These are phyloP conservation scores for Candida tropicalis DNA, from an alignment of 1,139 yeast species.

Conservation along the genomic window DNA sequence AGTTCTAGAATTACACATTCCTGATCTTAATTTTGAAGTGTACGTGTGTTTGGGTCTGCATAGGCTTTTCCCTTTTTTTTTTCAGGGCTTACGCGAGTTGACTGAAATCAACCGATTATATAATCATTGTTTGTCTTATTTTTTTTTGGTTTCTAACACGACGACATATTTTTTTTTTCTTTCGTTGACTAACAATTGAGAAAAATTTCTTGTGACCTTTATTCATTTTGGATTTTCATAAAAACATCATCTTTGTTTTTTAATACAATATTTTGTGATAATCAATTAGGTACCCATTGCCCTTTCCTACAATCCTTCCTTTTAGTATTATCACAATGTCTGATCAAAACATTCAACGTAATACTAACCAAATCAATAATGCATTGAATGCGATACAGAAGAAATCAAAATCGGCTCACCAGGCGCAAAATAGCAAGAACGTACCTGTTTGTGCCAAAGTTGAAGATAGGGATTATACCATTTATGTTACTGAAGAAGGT, in stretches of 20 bases:
- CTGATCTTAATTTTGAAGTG: too few species aligned
- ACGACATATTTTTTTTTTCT: too few species aligned
- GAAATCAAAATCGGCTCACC: slow-evolving; percentile 33
- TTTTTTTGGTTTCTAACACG: too few species aligned
- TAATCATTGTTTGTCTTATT: too few species aligned
- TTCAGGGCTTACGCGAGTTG: background rate
- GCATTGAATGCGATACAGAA: slow-evolving; percentile 74
- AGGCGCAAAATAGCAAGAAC: slow-evolving; percentile 11
- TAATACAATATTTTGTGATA: too few species aligned
- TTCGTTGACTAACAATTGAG: background rate
- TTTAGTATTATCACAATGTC: too few species aligned
- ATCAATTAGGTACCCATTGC: too few species aligned
- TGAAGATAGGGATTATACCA: slow-evolving; percentile 47
- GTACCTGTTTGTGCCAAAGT: slow-evolving; percentile 1
- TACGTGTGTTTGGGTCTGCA: too few species aligned
- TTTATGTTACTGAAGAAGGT: slow-evolving; percentile 73
- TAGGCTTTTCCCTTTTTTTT: too few species aligned
- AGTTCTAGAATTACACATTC: background rate
- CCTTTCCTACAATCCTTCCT: too few species aligned
- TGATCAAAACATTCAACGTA: slow-evolving; percentile 23
- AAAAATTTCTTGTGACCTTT: background rate
- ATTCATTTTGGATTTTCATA: too few species aligned
- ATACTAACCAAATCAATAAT: slow-evolving; percentile 66
- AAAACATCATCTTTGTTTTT: background rate
- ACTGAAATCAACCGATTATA: too few species aligned